Percentiles rank a stretch among this genome's conserved stretches.
Evolutionary conservation across 2,329 filamentous ascomycete genomes (phyloP).

Genomic region (Trichophyton simii): DNA sequence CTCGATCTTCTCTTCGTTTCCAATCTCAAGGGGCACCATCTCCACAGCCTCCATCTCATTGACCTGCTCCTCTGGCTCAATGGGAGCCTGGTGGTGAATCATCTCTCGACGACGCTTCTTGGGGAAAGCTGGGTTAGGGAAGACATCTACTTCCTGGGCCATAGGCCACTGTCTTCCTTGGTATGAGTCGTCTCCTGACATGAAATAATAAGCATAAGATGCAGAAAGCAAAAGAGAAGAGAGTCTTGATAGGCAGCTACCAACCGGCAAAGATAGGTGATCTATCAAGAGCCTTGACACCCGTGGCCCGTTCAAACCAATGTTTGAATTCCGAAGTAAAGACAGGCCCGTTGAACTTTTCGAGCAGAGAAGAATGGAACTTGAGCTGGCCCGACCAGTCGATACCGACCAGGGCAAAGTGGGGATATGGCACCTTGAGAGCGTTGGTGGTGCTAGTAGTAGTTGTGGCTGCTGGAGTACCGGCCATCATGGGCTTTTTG

Average conservation of each 20-base stretch:
- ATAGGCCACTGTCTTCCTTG: neutral
- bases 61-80: neutral
- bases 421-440: conserved; percentile 6
- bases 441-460: neutral
- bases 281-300: neutral
- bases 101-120: neutral
- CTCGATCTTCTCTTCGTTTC: conserved; percentile 29
- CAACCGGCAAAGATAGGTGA: neutral
- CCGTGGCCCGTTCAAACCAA: conserved; percentile 7
- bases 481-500: neutral
- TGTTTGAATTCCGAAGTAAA: conserved; percentile 10
- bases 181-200: neutral
- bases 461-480: neutral
- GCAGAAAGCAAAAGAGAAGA: neutral
- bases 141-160: neutral
- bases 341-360: conserved; percentile 7
- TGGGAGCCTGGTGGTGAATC: neutral
- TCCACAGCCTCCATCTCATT: conserved; percentile 4
- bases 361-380: conserved; percentile 10
- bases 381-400: conserved; percentile 10
- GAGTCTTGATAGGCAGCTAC: neutral
- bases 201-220: neutral
- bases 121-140: neutral
- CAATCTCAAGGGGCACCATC: conserved; percentile 21
- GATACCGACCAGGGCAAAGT: conserved; percentile 12